Conservation (phyloP, 495 filamentous ascomycete genomes). For the Glonium stellatum region DNA sequence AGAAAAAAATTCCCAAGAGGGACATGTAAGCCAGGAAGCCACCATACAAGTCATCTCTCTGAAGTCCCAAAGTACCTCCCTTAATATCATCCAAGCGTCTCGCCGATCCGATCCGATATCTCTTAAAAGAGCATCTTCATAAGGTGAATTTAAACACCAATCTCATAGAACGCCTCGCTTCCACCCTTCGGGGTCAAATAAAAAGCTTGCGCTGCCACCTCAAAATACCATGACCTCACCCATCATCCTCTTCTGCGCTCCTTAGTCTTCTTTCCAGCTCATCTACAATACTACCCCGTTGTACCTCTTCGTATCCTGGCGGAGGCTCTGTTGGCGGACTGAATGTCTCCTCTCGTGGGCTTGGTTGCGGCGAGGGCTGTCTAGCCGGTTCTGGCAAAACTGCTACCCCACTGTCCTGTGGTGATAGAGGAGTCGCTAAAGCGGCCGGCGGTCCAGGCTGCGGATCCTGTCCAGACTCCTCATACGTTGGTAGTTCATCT, state of each 20-base stretch:
- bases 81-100: background rate
- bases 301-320: conserved; percentile 88
- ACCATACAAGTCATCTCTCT: background rate
- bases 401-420: conserved; percentile 13
- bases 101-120: background rate
- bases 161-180: background rate
- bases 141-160: background rate
- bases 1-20: background rate
- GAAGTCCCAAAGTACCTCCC: background rate
- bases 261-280: conserved; percentile 45
- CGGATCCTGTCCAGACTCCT: conserved; percentile 25
- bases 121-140: background rate
- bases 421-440: conserved; percentile 9
- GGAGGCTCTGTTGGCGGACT: conserved; percentile 71
- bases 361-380: background rate
- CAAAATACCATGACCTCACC: background rate
- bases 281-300: conserved; percentile 65
- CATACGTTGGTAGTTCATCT: conserved; percentile 83
- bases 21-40: background rate
- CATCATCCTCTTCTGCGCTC: background rate
- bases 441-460: conserved; percentile 1
- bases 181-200: background rate
- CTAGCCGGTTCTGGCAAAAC: conserved; percentile 2
- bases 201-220: background rate
- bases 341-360: conserved; percentile 30